Percentiles rank a stretch among this genome's conserved stretches.
Evolutionary conservation across 306 rosid species (phyloP).

Genomic region (Gastrolobium villosum): DNA sequence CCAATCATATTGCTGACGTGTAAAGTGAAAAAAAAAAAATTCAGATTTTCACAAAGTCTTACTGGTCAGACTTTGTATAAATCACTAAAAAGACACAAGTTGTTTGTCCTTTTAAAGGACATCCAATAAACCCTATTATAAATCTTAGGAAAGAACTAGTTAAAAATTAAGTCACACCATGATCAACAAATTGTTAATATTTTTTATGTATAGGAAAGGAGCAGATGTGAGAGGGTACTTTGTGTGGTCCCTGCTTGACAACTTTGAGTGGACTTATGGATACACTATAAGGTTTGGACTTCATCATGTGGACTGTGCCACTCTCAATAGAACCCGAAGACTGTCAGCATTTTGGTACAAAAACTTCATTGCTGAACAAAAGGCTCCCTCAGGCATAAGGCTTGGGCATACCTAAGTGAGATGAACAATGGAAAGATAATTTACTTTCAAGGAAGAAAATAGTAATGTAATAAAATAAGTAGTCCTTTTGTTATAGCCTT

Average conservation of each 20-base stretch:
- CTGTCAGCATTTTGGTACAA: constrained; percentile 66
- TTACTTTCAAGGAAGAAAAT: not conserved
- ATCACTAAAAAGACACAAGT: too few species aligned
- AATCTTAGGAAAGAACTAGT: not conserved
- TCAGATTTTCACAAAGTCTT: too few species aligned
- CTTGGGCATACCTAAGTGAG: not conserved
- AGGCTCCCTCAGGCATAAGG: not conserved
- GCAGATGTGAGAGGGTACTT: constrained; percentile 74
- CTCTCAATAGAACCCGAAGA: constrained; percentile 61
- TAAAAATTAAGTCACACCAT: not conserved
- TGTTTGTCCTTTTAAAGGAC: too few species aligned
- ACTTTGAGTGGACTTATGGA: constrained; percentile 69
- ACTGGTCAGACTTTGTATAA: too few species aligned
- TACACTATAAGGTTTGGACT: constrained; percentile 59
- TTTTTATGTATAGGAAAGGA: constrained; percentile 49
- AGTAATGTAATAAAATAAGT: not conserved
- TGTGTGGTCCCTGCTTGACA: constrained; percentile 72
- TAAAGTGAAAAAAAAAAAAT: too few species aligned
- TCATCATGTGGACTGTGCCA: constrained; percentile 56
- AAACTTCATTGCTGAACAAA: constrained; percentile 53
- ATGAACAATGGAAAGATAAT: not conserved
- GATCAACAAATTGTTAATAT: not conserved
- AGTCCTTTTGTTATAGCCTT: not conserved
- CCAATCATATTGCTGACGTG: too few species aligned
- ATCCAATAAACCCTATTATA: too few species aligned